phyloP scores from a whole-genome alignment of 176 grass and related monocot genomes.

The Leersia perrieri region DNA sequence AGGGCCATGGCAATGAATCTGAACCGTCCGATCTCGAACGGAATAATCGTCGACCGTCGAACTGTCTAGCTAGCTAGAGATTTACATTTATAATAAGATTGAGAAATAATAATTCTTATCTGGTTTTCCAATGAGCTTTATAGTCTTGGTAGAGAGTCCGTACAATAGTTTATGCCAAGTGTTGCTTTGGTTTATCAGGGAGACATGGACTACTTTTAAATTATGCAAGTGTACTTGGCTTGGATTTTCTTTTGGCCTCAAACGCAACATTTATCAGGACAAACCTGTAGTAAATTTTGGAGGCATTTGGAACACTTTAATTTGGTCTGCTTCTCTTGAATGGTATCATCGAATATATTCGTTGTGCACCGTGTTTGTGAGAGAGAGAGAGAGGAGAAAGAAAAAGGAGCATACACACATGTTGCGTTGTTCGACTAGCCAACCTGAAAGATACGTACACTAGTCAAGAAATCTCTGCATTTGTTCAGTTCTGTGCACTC shows the following conservation, averaged over 20 bases:
- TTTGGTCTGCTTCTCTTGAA: conserved; percentile 14
- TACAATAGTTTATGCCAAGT: not conserved
- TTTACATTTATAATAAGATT: not conserved
- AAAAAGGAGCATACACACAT: no score
- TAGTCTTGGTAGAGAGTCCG: not conserved
- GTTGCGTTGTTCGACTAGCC: not conserved
- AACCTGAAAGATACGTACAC: not conserved
- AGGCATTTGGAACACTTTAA: conserved; percentile 13
- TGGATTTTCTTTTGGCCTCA: conserved; percentile 29
- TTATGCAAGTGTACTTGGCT: not conserved
- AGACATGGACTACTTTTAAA: not conserved
- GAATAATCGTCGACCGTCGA: not conserved
- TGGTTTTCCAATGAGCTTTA: not conserved
- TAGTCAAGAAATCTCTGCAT: not conserved
- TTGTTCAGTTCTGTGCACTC: not conserved
- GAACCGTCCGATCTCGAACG: not conserved
- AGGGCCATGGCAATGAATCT: not conserved
- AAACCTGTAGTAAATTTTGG: not conserved
- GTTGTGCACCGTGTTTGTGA: not conserved
- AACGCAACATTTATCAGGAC: not conserved
- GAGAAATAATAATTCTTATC: not conserved
- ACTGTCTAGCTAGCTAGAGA: not conserved
- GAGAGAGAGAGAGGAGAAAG: not conserved
- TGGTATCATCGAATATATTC: conserved; percentile 1
- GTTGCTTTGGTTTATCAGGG: not conserved